Conservation (phyloP, 1,139 yeast species). For the Hemisphaericaspora subhashii region DNA sequence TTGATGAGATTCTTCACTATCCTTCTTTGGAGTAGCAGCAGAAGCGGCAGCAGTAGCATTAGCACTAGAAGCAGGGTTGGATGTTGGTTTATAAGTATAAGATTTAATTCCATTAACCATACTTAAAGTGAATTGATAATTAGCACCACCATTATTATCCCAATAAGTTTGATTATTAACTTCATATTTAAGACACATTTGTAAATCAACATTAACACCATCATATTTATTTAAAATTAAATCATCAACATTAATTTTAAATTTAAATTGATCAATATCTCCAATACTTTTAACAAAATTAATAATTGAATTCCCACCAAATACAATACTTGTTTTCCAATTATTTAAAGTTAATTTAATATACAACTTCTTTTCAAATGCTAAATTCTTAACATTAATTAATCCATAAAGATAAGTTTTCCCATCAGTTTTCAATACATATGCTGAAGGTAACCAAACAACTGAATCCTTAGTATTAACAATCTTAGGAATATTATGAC, state of each 20-base stretch:
- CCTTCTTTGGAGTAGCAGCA: conserved; percentile 1
- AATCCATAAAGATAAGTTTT: conserved; percentile 24
- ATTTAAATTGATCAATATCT: conserved; percentile 34
- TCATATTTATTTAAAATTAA: conserved; percentile 14
- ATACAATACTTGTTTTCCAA: conserved; percentile 36
- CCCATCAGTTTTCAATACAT: conserved; percentile 14
- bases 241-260: conserved; percentile 33
- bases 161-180: conserved; percentile 27
- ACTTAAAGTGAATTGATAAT: conserved; percentile 28
- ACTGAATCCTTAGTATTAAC: conserved; percentile 6
- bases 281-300: conserved; percentile 27
- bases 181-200: conserved; percentile 28
- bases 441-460: conserved; percentile 15
- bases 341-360: conserved; percentile 39
- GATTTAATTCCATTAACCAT: conserved; percentile 17
- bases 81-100: conserved; percentile 11
- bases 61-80: neutral
- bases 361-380: conserved; percentile 36
- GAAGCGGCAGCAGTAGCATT: neutral
- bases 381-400: conserved; percentile 38
- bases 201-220: conserved; percentile 15
- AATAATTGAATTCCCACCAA: conserved; percentile 23
- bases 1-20: conserved; percentile 17
- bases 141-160: conserved; percentile 35
- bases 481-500: conserved; percentile 15